Base-by-base conservation (phyloP, 2,329 filamentous ascomycete species). In the Fusarium pilosicola region DNA sequence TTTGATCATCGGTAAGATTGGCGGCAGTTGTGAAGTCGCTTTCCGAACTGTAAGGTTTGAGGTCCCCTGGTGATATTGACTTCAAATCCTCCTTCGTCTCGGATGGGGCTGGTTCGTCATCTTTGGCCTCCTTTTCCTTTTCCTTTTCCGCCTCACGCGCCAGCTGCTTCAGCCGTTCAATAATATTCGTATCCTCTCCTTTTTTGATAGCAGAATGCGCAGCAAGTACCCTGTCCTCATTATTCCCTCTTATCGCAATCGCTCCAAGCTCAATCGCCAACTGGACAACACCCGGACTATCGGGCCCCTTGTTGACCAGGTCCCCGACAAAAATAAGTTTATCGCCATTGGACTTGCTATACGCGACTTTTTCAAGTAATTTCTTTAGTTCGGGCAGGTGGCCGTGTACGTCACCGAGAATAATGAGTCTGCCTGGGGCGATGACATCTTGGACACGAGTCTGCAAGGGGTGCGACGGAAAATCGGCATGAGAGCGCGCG, bases 401-500 rank as follows among this genome's bases (percentile, higher is more conserved):
- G 18, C 95, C 95, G 82, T 98, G 95, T 4, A 97, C 93, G 83
- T 98, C 95, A 52, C 95, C 95, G 34, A 98, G 86, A 63, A 97
- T 87, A n/a, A 98, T 45, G 2, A 77, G 38, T 39, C 70, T 72
- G 24, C 56, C 58, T 52, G 15, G 60, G 10, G 30, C 18, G 17
- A 68, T 26, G 4, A 65, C 34, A 28, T 65, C 41, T 13, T 49
- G 42, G 10, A 74, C 39, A 11, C 56, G 42, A 17, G n/a, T 42
- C 15, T 41, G 39, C 10, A 74, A 34, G 7, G 39, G 51, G 20
- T 72, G 10, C 55, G 67, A 49, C 5, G 58, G 22, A 22, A 32
- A 7, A 3, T 22, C 30, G 22, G 59, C n/a, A 5, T 14, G 14
- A 22, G 20, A 54, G 17, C 17, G 8, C 36, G 8, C 28, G 9